Percentiles rank a stretch among this genome's conserved stretches.
Evolutionary conservation across 441 rosid species (phyloP).

Genomic region (Omphalea diandra): DNA sequence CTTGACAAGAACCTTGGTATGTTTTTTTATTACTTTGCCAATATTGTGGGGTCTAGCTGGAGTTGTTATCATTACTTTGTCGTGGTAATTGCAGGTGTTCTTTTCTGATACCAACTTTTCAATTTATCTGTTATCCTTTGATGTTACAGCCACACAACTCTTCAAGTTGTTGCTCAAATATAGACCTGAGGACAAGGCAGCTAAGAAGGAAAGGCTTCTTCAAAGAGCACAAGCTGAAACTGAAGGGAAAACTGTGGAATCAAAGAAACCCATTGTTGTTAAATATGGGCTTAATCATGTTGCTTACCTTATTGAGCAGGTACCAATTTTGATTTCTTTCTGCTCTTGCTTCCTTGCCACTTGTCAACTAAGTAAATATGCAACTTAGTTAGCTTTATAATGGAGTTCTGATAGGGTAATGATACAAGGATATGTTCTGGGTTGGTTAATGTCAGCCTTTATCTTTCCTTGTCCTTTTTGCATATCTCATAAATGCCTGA

Average conservation of each 20-base stretch:
- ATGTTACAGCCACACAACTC: conserved; percentile 13
- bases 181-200: neutral
- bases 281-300: conserved; percentile 4
- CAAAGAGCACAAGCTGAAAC: conserved; percentile 76
- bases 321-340: neutral
- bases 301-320: conserved; percentile 1
- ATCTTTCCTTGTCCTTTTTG: neutral
- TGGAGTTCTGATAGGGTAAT: neutral
- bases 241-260: conserved; percentile 24
- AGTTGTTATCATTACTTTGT: neutral
- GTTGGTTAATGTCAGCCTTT: neutral
- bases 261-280: neutral
- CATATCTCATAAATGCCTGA: neutral
- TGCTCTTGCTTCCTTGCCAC: neutral
- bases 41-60: neutral
- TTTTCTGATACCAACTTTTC: neutral
- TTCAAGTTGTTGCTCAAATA: conserved; percentile 6
- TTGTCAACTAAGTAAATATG: neutral
- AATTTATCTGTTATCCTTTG: neutral
- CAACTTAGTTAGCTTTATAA: neutral
- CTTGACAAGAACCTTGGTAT: conserved; percentile 87
- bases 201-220: conserved; percentile 41
- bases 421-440: neutral
- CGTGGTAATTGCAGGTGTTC: neutral
- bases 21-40: neutral